These are phyloP conservation scores for Xylaria polymorpha DNA, from an alignment of 2,329 filamentous ascomycete species.

Conservation along the genomic window DNA sequence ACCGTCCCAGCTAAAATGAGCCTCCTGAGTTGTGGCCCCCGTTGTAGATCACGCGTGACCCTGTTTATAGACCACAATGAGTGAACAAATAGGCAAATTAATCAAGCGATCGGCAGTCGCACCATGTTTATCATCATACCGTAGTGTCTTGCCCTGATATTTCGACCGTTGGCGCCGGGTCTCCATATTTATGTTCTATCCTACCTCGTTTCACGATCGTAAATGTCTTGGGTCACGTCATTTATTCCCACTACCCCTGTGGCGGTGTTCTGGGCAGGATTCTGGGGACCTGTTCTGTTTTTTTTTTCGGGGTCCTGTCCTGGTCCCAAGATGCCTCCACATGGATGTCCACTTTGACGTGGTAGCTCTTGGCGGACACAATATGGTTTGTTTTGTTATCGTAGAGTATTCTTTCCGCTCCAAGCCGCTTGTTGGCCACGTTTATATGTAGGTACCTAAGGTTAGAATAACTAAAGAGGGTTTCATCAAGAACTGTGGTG, in stretches of 20 bases:
- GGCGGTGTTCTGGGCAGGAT: slow-evolving; percentile 11
- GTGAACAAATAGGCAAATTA: background rate
- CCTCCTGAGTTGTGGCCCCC: slow-evolving; percentile 19
- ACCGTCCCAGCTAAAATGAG: background rate
- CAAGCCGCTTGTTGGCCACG: background rate
- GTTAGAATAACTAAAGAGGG: no score
- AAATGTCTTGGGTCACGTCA: slow-evolving; percentile 22
- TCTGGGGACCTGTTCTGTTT: background rate
- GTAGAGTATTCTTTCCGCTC: background rate
- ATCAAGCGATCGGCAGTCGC: slow-evolving; percentile 24
- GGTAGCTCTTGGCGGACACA: background rate
- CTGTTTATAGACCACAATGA: slow-evolving; percentile 5
- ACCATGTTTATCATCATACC: slow-evolving; percentile 24
- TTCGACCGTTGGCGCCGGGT: background rate
- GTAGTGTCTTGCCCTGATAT: slow-evolving; percentile 12
- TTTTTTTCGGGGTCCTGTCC: background rate
- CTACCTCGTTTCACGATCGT: slow-evolving; percentile 22
- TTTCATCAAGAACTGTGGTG: background rate
- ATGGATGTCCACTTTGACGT: background rate
- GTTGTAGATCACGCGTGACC: slow-evolving; percentile 31
- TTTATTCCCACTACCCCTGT: background rate
- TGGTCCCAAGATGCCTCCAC: slow-evolving; percentile 2
- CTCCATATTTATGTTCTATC: slow-evolving; percentile 20
- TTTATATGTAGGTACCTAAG: background rate
- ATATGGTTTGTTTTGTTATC: background rate